These are phyloP conservation scores for Hypoxylon fragiforme DNA, from an alignment of 495 filamentous ascomycete genomes.

Conservation along the genomic window DNA sequence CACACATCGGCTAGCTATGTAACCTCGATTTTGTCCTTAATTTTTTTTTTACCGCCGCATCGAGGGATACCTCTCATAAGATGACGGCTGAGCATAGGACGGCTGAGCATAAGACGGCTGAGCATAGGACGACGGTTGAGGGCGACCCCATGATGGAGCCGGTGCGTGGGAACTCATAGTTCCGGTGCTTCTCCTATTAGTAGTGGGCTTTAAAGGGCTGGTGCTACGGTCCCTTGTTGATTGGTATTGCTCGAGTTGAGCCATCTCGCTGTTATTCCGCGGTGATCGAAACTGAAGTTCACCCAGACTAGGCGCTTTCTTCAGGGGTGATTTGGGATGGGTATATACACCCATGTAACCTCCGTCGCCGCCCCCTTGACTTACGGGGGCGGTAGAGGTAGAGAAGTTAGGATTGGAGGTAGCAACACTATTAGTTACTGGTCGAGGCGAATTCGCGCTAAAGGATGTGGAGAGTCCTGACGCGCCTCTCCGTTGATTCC, in stretches of 20 bases:
- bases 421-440: conserved; percentile 16
- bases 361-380: conserved; percentile 47
- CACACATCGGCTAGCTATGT: too few species aligned
- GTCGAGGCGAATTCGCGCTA: conserved; percentile 21
- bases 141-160: conserved; percentile 22
- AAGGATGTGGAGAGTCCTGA: conserved; percentile 30
- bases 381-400: conserved; percentile 10
- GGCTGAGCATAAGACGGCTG: too few species aligned
- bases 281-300: conserved; percentile 50
- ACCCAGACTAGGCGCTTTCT: conserved; percentile 60
- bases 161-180: conserved; percentile 14
- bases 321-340: conserved; percentile 78
- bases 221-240: conserved; percentile 30
- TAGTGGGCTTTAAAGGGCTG: conserved; percentile 35
- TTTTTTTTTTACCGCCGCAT: conserved; percentile 33
- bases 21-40: too few species aligned
- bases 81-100: conserved; percentile 15
- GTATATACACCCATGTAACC: conserved; percentile 80
- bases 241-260: conserved; percentile 50
- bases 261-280: conserved; percentile 58
- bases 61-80: conserved; percentile 49
- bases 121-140: conserved; percentile 35
- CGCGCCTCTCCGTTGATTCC: conserved; percentile 17
- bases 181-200: conserved; percentile 35
- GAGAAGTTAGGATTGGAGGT: conserved; percentile 21